Conservation (phyloP, 257 asterid genomes). For the Capsicum pubescens region DNA sequence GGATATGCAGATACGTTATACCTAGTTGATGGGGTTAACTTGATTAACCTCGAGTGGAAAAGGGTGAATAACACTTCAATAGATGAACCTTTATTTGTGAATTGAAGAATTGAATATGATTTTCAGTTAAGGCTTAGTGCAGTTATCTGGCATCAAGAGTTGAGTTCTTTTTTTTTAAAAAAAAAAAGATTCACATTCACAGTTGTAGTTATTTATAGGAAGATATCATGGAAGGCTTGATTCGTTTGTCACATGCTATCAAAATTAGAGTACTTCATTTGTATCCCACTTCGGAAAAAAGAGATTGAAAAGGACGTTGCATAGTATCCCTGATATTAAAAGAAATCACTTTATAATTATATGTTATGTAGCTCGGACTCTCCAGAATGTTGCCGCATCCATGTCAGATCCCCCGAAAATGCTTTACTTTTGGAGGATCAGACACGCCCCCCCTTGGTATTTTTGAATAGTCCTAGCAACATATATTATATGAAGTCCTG, state of each 20-base stretch:
- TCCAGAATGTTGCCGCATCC: not conserved
- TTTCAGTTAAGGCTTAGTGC: conserved; percentile 11
- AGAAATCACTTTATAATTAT: not conserved
- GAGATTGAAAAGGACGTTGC: not conserved
- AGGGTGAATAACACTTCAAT: not conserved
- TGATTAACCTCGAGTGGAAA: not conserved
- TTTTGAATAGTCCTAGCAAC: not conserved
- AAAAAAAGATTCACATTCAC: not conserved
- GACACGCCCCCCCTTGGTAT: not conserved
- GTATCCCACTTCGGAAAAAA: not conserved
- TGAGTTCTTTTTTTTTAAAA: not conserved
- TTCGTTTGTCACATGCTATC: not conserved
- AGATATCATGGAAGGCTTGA: not conserved
- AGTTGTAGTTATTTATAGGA: not conserved
- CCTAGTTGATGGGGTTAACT: no score
- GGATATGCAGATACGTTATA: not conserved
- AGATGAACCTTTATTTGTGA: conserved; percentile 5
- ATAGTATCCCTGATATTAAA: not conserved
- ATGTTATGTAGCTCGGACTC: not conserved
- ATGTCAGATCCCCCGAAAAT: not conserved
- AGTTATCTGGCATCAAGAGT: not conserved
- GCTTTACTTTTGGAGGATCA: not conserved
- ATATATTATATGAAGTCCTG: not conserved
- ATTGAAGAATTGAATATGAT: not conserved
- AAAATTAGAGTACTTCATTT: not conserved